Percentiles rank a stretch among this genome's conserved stretches.
Conservation (phyloP, 148 eudicot genomes). For the Vaccinium myrtillus region DNA sequence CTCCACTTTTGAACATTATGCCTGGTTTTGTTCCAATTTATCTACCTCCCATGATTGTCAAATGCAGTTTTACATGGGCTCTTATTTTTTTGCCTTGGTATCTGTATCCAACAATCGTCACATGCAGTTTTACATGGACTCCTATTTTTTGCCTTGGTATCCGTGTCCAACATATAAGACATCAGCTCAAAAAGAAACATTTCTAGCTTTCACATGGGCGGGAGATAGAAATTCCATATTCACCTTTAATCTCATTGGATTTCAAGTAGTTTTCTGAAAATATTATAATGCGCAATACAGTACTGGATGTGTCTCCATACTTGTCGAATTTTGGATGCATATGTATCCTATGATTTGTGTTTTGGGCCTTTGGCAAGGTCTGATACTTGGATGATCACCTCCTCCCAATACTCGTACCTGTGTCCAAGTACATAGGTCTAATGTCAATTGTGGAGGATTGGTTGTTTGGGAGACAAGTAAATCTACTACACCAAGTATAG, state of each 20-base stretch:
- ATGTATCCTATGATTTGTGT: not conserved
- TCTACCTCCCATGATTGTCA: not conserved
- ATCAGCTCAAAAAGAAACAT: not conserved
- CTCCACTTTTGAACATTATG: not conserved
- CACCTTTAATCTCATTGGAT: not conserved
- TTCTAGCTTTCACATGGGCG: not conserved
- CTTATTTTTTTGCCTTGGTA: not conserved
- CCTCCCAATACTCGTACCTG: not conserved
- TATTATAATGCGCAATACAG: not conserved
- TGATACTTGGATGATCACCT: not conserved
- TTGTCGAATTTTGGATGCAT: not conserved
- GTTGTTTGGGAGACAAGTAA: not conserved
- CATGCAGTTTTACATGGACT: not conserved
- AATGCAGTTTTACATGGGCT: not conserved
- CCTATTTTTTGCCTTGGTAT: not conserved
- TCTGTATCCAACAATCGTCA: not conserved
- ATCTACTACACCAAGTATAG: not conserved
- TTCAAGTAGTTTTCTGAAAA: not conserved
- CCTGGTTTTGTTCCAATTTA: not conserved
- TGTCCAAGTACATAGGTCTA: not conserved
- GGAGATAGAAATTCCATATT: not conserved
- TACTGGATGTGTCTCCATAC: not conserved
- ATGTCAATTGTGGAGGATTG: not conserved
- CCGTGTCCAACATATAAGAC: not conserved
- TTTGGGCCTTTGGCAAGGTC: not conserved